phyloP scores from a whole-genome alignment of 2,329 filamentous ascomycete species.

The Hypomyces perniciosus region DNA sequence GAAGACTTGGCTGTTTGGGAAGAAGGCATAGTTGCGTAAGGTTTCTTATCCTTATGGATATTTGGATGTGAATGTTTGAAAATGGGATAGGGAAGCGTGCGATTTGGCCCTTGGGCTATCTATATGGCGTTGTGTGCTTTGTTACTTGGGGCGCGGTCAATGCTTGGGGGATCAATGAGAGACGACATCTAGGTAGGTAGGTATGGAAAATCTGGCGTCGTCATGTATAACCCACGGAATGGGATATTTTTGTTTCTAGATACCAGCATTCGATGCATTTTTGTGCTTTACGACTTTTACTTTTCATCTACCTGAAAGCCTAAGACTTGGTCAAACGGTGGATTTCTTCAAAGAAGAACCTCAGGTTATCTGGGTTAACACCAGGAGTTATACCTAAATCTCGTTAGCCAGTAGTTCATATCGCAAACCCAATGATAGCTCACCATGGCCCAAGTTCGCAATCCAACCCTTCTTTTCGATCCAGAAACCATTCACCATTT shows the following conservation, averaged over 20 bases:
- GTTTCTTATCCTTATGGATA: too few species aligned
- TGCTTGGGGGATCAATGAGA: constrained; percentile 3
- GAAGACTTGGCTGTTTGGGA: constrained; percentile 9
- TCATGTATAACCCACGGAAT: not conserved
- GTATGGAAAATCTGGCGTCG: not conserved
- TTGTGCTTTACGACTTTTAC: not conserved
- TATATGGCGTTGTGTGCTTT: too few species aligned
- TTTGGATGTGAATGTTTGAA: too few species aligned
- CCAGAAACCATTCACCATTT: constrained; percentile 83
- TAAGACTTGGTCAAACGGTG: constrained; percentile 58
- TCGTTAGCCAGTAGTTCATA: constrained; percentile 10
- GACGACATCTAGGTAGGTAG: not conserved
- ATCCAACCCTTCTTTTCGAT: constrained; percentile 87
- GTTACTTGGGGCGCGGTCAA: not conserved
- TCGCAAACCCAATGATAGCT: constrained; percentile 23
- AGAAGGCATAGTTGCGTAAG: not conserved
- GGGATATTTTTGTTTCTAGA: constrained; percentile 2
- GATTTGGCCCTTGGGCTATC: too few species aligned
- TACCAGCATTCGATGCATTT: constrained; percentile 4
- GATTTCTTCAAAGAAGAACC: constrained; percentile 90
- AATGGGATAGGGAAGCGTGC: too few species aligned
- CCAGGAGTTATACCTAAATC: constrained; percentile 78
- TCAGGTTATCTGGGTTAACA: constrained; percentile 88
- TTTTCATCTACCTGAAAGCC: not conserved
- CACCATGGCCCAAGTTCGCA: constrained; percentile 91